These are phyloP conservation scores for Harrya chromipes DNA, from an alignment of 768 basidiomycete species.

Conservation along the genomic window DNA sequence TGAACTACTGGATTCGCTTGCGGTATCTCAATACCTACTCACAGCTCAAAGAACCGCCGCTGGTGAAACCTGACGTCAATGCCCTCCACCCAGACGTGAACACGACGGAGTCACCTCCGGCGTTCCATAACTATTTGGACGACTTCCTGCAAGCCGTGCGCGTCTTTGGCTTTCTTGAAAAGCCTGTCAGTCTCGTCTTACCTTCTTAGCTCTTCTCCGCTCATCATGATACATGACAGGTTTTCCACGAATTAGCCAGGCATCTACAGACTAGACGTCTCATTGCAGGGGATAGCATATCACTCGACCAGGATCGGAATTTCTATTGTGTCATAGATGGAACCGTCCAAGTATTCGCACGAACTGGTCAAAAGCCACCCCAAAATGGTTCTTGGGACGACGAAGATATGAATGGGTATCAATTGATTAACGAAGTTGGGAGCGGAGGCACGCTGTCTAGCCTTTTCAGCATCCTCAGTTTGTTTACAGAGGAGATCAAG, in stretches of 20 bases:
- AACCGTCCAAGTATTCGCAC: conserved; percentile 90
- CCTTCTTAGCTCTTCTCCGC: neutral
- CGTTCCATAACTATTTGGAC: conserved; percentile 95
- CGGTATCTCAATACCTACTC: conserved; percentile 75
- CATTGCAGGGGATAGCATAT: conserved; percentile 92
- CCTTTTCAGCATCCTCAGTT: conserved; percentile 92
- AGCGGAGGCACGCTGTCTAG: conserved; percentile 94
- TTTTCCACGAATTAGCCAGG: conserved; percentile 95
- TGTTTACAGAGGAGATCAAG: conserved; percentile 94
- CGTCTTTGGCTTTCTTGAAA: conserved; percentile 95
- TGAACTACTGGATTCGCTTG: conserved; percentile 85
- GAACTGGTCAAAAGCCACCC: conserved; percentile 52
- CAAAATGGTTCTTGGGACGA: conserved; percentile 68
- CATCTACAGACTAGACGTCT: conserved; percentile 95
- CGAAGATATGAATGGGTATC: conserved; percentile 92
- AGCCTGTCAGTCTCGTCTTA: conserved; percentile 61
- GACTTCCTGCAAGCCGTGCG: conserved; percentile 96
- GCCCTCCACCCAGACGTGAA: conserved; percentile 93
- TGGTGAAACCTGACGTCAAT: conserved; percentile 79
- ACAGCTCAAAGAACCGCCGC: conserved; percentile 74
- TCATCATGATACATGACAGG: conserved; percentile 40
- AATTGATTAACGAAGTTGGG: conserved; percentile 93
- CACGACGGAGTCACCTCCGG: conserved; percentile 61
- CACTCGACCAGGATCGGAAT: conserved; percentile 86
- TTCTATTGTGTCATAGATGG: conserved; percentile 99